These are phyloP conservation scores for Claviceps paspali DNA, from an alignment of 2,329 filamentous ascomycete species.

Conservation along the genomic window DNA sequence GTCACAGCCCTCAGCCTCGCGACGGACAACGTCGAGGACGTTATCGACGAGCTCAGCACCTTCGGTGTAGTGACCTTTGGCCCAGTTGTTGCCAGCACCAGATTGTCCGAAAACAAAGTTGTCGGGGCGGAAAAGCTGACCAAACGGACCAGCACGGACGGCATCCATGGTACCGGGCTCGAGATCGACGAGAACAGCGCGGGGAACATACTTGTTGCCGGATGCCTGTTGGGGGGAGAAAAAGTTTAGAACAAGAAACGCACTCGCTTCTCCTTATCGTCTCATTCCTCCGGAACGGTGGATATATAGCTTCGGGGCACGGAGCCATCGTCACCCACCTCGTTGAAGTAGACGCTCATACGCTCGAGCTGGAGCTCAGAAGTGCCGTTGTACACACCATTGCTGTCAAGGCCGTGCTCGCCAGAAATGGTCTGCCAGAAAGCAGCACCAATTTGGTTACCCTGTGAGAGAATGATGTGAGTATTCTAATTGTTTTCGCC, in stretches of 20 bases:
- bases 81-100: conserved; percentile 99
- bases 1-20: conserved; percentile 95
- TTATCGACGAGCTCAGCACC: conserved; percentile 97
- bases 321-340: conserved; percentile 24
- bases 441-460: conserved; percentile 99
- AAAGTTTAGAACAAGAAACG: too few relatives aligned
- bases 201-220: conserved; percentile 97
- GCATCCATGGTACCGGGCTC: conserved; percentile 99
- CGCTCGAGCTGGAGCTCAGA: conserved; percentile 97
- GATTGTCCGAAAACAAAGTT: conserved; percentile 99
- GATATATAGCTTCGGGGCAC: neutral
- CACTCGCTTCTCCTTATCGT: too few relatives aligned
- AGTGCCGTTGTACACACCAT: conserved; percentile 63
- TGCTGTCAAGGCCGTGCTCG: conserved; percentile 92
- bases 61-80: conserved; percentile 99
- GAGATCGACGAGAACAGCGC: conserved; percentile 96
- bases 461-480: conserved; percentile 38
- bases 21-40: conserved; percentile 93
- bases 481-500: too few relatives aligned
- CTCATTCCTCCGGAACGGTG: too few relatives aligned
- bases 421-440: conserved; percentile 89
- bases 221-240: conserved; percentile 45
- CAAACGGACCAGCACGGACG: conserved; percentile 93
- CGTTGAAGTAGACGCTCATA: conserved; percentile 99
- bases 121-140: conserved; percentile 97